Conservation (phyloP, 2,329 filamentous ascomycete genomes). For the Cladosporium sp. region DNA sequence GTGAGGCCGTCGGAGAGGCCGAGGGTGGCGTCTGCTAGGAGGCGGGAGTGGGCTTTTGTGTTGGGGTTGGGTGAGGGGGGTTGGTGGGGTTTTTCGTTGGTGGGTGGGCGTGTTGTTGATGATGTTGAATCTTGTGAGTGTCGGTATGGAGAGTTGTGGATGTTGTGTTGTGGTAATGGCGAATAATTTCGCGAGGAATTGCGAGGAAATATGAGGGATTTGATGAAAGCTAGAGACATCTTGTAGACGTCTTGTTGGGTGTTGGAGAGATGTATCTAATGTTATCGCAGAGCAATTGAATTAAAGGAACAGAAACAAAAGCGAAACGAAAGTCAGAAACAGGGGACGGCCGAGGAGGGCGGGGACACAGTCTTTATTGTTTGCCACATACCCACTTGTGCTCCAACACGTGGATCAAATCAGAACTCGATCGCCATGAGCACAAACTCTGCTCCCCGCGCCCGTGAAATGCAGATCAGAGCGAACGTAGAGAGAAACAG, state of each 20-base stretch:
- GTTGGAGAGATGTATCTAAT: background rate
- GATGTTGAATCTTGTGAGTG: background rate
- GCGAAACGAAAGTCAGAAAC: background rate
- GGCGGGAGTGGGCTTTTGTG: conserved; percentile 29
- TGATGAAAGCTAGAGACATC: conserved; percentile 11
- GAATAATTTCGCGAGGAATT: background rate
- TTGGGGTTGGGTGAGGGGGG: background rate
- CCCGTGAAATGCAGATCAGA: background rate
- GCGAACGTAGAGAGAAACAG: background rate
- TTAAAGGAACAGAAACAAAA: background rate
- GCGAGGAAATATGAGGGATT: conserved; percentile 1
- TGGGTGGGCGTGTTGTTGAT: background rate
- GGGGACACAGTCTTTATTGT: background rate
- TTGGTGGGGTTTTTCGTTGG: background rate
- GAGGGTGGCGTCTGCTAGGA: conserved; percentile 43
- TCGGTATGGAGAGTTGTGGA: background rate
- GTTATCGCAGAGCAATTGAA: background rate
- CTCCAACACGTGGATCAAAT: background rate
- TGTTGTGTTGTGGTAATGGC: conserved; percentile 3
- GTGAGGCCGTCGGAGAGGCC: conserved; percentile 41
- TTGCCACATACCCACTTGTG: background rate
- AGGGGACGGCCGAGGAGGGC: background rate
- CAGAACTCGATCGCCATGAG: background rate
- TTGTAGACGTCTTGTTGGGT: background rate
- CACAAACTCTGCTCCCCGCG: conserved; percentile 3